Evolutionary conservation across 371 early-diverging fungal genomes (phyloP), one percentile per base, ranked within the genome.

Genomic region (Mucor velutinosus): DNA sequence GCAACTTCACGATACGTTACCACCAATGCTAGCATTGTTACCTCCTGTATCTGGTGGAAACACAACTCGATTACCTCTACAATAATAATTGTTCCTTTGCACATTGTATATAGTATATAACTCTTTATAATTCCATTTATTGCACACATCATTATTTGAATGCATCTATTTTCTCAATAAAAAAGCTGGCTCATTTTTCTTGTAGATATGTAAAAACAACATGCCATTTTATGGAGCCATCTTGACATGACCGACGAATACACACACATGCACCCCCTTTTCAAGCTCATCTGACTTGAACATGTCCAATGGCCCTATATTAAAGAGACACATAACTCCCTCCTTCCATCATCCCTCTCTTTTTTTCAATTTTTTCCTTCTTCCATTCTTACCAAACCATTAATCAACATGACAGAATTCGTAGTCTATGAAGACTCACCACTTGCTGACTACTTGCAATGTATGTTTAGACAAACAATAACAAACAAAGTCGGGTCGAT

Each of bases 351-450:
- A 49, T 49, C 10, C 8, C n/a, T 49, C 47, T 49, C 23, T 19
- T 21, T n/a, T n/a, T 33, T 56, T 10, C 11, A 14, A n/a, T 39
- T 60, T 53, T 51, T 60, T 21, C 23, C 23, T 66, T 37, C 15
- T 59, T 51, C 10, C 33, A 11, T 33, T 35, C 15, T 11, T 25
- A 41, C 27, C 14, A 25, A 30, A 47, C 19, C 33, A 32, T 17
- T 33, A 55, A 14, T 55, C 14, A 25, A 17, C 32, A 89, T 90
- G 88, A 73, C 85, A 41, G 91, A 91, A 74, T 76, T 84, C 32
- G 80, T 91, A 66, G 84, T 90, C 12, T 91, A 90, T 71, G 90
- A 89, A 77, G 91, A 90, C 64, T 87, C 89, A 17, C 91, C 91
- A n/a, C 73, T 91, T 43, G 91, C 85, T 23, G 87, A 87, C 53